phyloP scores from a whole-genome alignment of 2,329 filamentous ascomycete species.

The Fusarium solani-melongenae region DNA sequence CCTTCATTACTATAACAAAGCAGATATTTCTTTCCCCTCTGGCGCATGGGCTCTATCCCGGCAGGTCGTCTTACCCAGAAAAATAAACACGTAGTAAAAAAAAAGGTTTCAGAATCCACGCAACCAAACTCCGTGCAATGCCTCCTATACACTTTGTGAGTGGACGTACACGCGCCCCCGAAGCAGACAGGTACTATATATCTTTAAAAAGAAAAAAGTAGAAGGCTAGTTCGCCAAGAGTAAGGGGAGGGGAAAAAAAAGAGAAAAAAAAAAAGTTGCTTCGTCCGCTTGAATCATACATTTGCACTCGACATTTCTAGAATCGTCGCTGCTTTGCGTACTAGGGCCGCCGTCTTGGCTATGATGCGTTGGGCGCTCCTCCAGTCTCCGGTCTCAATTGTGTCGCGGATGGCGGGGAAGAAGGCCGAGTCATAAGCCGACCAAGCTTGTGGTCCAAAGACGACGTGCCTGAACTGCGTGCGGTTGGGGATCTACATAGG shows the following conservation, averaged over 20 bases:
- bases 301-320: constrained; percentile 41
- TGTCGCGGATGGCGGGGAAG: constrained; percentile 83
- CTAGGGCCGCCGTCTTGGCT: constrained; percentile 75
- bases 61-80: constrained; percentile 22
- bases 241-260: constrained; percentile 11
- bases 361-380: constrained; percentile 73
- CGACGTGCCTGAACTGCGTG: constrained; percentile 92
- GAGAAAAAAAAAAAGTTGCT: constrained; percentile 17
- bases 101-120: constrained; percentile 21
- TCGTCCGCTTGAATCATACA: constrained; percentile 33
- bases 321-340: constrained; percentile 67
- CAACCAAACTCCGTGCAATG: constrained; percentile 51
- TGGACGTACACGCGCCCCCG: constrained; percentile 26
- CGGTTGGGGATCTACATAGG: constrained; percentile 77
- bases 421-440: constrained; percentile 55
- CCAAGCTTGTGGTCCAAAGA: constrained; percentile 88
- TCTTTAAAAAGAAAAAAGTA: constrained; percentile 32
- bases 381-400: constrained; percentile 79
- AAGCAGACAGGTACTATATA: constrained; percentile 34
- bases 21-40: constrained; percentile 15
- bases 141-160: constrained; percentile 44
- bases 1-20: constrained; percentile 37
- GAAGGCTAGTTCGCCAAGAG: constrained; percentile 24
- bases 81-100: constrained; percentile 32
- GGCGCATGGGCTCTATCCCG: constrained; percentile 27